phyloP scores from a whole-genome alignment of 2,329 filamentous ascomycete genomes.

The Sporothrix pseudoabietina region DNA sequence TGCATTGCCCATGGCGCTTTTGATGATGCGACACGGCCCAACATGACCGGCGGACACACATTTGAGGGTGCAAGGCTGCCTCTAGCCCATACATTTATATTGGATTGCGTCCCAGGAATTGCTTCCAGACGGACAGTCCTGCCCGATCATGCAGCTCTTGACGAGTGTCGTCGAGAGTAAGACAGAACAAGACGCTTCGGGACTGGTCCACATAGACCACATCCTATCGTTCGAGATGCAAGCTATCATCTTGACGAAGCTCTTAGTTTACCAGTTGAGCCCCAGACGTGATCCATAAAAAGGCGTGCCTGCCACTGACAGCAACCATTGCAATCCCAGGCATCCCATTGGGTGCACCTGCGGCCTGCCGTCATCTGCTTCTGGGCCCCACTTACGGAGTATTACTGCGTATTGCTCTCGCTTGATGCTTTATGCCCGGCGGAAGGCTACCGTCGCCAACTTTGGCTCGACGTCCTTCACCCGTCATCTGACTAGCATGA shows the following conservation, averaged over 20 bases:
- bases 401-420: background rate
- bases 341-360: background rate
- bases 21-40: slow-evolving; percentile 16
- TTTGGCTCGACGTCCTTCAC: background rate
- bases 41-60: slow-evolving; percentile 2
- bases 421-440: background rate
- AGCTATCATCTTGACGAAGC: background rate
- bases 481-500: slow-evolving; percentile 15
- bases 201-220: slow-evolving; percentile 9
- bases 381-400: background rate
- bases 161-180: slow-evolving; percentile 11
- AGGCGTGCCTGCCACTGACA: background rate
- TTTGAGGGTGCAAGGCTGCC: background rate
- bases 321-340: slow-evolving; percentile 7
- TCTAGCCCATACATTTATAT: background rate
- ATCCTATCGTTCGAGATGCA: background rate
- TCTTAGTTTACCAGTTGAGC: background rate
- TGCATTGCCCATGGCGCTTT: background rate
- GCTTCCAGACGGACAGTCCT: background rate
- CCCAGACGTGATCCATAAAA: background rate
- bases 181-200: background rate
- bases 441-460: background rate
- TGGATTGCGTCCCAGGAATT: background rate
- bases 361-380: background rate
- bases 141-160: slow-evolving; percentile 20